Base-by-base conservation (phyloP, 257 asterid species). In the Petunia axillaris region DNA sequence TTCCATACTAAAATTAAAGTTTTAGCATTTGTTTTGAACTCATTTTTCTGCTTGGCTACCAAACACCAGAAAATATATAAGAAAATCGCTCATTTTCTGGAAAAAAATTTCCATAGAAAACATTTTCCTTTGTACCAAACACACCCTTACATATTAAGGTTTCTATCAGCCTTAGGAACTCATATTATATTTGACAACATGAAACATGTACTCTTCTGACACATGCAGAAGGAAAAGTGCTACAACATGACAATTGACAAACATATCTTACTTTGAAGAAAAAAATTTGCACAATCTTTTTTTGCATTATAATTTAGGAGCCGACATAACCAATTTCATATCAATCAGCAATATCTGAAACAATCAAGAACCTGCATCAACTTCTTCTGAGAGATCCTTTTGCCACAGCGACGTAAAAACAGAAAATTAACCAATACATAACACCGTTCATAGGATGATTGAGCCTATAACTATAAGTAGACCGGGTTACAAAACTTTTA, bases 401-500 rank as follows among this genome's bases (percentile, higher is more conserved):
- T 43, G 25, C 54, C 55, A 1, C 40, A 67, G 52, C 13, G 2
- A 68, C 76, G 44, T 2, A 44, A 68, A 41, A 68, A 44, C 58
- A 68, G 76, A 46, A 4, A 46, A 70, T 3, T 8, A 44, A n/a
- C 58, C 76, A 16, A 70, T 46, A 44, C 75, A 68, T 44, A 16
- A 43, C 16, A 68, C 39, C 15, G 4, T 13, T 25, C 76, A 46
- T 46, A 46, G 0, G 9, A 70, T 70, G 48, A 39, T 35, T 64
- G 76, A 70, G 16, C 41, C 58, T 43, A 70, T 46, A 25, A 70
- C 58, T 46, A 44, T 37, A 70, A 70, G 16, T 70, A 46, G 59
- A 44, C 10, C 10, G 25, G 44, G 16, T 46, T 25, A 46, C 41
- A 46, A 70, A 46, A 9, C 6, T 44, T 70, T 70, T 16, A 44